These are phyloP conservation scores for Butyriboletus loyo DNA, from an alignment of 768 basidiomycete genomes.

Conservation along the genomic window DNA sequence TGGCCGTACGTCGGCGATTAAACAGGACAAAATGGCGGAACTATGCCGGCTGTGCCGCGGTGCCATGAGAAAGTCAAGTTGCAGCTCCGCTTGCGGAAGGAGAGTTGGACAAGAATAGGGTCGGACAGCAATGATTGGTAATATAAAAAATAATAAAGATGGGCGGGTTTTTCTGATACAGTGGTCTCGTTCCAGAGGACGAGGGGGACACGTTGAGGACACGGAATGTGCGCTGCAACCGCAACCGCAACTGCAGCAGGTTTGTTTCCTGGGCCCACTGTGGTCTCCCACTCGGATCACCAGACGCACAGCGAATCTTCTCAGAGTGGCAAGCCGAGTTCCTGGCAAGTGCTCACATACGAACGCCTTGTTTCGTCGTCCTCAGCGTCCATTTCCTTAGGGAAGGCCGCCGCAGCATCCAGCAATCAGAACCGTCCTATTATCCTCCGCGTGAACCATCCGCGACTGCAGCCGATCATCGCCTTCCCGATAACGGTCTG, in stretches of 20 bases:
- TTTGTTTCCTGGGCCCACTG: slow-evolving; percentile 22
- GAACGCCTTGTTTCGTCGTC: slow-evolving; percentile 16
- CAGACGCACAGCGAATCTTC: slow-evolving; percentile 25
- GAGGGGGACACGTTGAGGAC: slow-evolving; percentile 8
- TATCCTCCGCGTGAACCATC: slow-evolving; percentile 23
- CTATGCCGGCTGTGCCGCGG: slow-evolving; percentile 31
- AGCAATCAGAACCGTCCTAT: slow-evolving; percentile 18
- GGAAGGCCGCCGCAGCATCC: slow-evolving; percentile 28
- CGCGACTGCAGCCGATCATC: slow-evolving; percentile 31
- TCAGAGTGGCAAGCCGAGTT: slow-evolving; percentile 23
- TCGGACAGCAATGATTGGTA: slow-evolving; percentile 5
- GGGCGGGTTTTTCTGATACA: slow-evolving; percentile 9
- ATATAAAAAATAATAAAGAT: slow-evolving; percentile 16
- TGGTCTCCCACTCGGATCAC: slow-evolving; percentile 33
- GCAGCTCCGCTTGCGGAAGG: slow-evolving; percentile 25
- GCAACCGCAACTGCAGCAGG: slow-evolving; percentile 10
- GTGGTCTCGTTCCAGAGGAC: slow-evolving; percentile 4
- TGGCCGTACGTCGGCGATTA: slow-evolving; percentile 29
- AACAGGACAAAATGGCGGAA: slow-evolving; percentile 19
- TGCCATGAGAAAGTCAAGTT: slow-evolving; percentile 22
- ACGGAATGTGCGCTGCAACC: slow-evolving; percentile 13
- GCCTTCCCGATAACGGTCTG: slow-evolving; percentile 32
- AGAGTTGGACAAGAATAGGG: slow-evolving; percentile 7
- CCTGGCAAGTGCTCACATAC: slow-evolving; percentile 28
- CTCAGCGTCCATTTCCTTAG: slow-evolving; percentile 20